Evolutionary conservation across 2,329 filamentous ascomycete genomes (phyloP).

Genomic region (Pyricularia grisea): DNA sequence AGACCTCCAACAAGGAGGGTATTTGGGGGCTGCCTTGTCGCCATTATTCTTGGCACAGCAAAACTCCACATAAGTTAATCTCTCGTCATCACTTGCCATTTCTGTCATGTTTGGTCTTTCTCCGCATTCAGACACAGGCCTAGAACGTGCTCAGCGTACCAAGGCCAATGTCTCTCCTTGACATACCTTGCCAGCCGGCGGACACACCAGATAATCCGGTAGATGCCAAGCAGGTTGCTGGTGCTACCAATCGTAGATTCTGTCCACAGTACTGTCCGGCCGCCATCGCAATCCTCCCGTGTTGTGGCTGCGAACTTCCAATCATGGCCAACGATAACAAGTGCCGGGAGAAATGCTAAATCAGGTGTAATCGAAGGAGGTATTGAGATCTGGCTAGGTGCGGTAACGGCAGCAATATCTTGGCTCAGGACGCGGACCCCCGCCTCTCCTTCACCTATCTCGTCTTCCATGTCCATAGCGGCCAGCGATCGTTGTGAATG

Average conservation of each 20-base stretch:
- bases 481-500: background rate
- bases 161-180: background rate
- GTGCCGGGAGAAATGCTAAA: background rate
- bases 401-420: background rate
- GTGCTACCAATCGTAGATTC: background rate
- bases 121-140: background rate
- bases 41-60: too few species aligned
- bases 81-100: too few species aligned
- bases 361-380: background rate
- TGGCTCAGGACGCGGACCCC: background rate
- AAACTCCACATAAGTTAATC: too few species aligned
- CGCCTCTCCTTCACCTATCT: background rate
- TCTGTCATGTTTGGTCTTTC: background rate
- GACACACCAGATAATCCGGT: constrained; percentile 1
- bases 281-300: background rate
- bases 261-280: background rate
- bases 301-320: constrained; percentile 1
- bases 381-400: background rate
- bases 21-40: too few species aligned
- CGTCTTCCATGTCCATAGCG: background rate
- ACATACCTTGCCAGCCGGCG: background rate
- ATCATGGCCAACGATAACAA: background rate
- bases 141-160: constrained; percentile 1
- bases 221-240: background rate
- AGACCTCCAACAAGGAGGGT: too few species aligned